These are phyloP conservation scores for Wickerhamiella sergipiensis DNA, from an alignment of 805 yeast genomes.

Conservation along the genomic window DNA sequence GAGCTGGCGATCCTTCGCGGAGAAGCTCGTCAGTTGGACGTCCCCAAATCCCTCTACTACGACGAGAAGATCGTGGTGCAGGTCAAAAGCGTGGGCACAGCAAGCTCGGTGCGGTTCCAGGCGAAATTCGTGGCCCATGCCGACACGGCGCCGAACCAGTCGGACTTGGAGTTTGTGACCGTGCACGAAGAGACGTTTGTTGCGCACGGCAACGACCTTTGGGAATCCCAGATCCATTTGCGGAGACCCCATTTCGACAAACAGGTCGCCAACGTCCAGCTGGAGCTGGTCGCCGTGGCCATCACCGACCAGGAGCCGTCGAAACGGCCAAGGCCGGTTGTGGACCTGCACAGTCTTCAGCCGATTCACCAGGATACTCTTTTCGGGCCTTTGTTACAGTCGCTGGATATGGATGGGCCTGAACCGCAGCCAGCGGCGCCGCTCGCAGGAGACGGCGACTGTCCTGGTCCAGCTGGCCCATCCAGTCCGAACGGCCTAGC, in stretches of 20 bases:
- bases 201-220: not conserved
- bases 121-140: not conserved
- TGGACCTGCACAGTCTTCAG: not conserved
- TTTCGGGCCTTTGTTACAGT: not conserved
- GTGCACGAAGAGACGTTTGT: not conserved
- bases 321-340: not conserved
- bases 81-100: not conserved
- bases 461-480: no score
- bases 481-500: no score
- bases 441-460: no score
- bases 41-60: not conserved
- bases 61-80: not conserved
- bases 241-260: not conserved
- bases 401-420: not conserved
- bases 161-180: not conserved
- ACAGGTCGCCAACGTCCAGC: not conserved
- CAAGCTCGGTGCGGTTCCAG: not conserved
- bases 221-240: not conserved
- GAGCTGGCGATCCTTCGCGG: slow-evolving; percentile 1
- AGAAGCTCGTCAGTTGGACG: not conserved
- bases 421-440: no score
- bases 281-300: not conserved
- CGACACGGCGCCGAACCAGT: not conserved
- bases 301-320: not conserved
- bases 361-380: not conserved